Evolutionary conservation across 768 basidiomycete species (phyloP), one percentile per base, ranked within the genome.

Genomic region (Bullera alba): DNA sequence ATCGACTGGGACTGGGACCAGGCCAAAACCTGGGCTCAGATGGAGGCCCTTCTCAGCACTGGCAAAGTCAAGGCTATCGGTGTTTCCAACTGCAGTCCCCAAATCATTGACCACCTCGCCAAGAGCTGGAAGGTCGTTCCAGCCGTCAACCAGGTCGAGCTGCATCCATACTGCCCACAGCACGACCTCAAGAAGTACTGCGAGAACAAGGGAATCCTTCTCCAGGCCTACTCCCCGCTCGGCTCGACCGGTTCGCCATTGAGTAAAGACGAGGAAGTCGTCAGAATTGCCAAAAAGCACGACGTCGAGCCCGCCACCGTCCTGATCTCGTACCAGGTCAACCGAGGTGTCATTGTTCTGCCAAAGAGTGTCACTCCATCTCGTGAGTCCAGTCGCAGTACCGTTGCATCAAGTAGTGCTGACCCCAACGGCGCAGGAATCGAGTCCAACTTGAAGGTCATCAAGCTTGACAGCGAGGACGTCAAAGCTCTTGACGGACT

Each of bases 21-120:
- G 80, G 73, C 83, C 41, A 79, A 89, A 60, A 86, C 86, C 26
- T 90, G 87, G 87, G 81, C 81, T 61, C 69, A 74, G 46, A 84
- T 90, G 82, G 86, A 84, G 67, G 79, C 77, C 54, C 66, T 88
- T 14, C 77, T 79, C 75, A 52, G 44, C 17, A 69, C 69, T 41
- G 75, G 73, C 39, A 71, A 71, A 49, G 67, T 74, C 25, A 65
- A 65, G 50, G 68, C 71, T 17, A 65, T 66, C 60, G 87, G 87
- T 26, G 81, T 83, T 27, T 86, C 84, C 57, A 89, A 89, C 76
- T 83, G 82, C 26, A 54, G 52, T 41, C 75, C 83, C 67, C 73
- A 69, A 50, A 80, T 82, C 65, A 76, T 91, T 17, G 80, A 86
- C 64, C 78, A 83, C 57, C 79, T 89, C 46, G 76, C 86, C 32